A percentile compares a stretch with the other conserved stretches of the same genome.
Conservation (phyloP, 179 eudicot species). For the Actinidia chinensis region DNA sequence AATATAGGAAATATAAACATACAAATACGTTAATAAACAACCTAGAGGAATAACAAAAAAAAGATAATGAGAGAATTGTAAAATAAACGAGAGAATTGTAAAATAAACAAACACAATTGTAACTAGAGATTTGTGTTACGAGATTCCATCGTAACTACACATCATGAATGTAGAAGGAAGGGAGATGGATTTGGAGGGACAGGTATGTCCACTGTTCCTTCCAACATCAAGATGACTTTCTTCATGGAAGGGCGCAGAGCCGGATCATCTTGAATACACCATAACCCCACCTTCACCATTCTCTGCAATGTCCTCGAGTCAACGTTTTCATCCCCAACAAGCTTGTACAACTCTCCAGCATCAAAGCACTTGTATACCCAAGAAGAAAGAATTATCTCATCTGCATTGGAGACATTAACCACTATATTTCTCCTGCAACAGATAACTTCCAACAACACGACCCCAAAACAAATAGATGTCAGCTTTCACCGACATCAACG, state of each 20-base stretch:
- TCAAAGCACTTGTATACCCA: slow-evolving; percentile 7
- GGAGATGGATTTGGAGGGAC: not conserved
- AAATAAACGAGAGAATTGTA: no score
- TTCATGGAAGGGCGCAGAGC: not conserved
- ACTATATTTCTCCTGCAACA: not conserved
- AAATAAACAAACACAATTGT: no score
- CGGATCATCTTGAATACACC: slow-evolving; percentile 10
- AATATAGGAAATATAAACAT: no score
- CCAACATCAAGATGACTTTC: not conserved
- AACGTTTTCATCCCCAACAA: not conserved
- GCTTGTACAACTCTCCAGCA: not conserved
- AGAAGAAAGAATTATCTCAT: not conserved
- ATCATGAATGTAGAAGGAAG: not conserved
- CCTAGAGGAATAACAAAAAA: no score
- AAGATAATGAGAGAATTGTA: no score
- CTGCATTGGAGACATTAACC: not conserved
- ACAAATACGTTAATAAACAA: no score
- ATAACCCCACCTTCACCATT: not conserved
- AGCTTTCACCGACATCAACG: not conserved
- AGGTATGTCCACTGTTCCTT: not conserved
- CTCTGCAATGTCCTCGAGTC: not conserved
- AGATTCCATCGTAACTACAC: no score
- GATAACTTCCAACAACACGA: not conserved
- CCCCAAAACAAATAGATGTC: not conserved
- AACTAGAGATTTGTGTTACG: no score